Evolutionary conservation across 257 asterid species (phyloP).

Genomic region (Solanum pinnatisectum): DNA sequence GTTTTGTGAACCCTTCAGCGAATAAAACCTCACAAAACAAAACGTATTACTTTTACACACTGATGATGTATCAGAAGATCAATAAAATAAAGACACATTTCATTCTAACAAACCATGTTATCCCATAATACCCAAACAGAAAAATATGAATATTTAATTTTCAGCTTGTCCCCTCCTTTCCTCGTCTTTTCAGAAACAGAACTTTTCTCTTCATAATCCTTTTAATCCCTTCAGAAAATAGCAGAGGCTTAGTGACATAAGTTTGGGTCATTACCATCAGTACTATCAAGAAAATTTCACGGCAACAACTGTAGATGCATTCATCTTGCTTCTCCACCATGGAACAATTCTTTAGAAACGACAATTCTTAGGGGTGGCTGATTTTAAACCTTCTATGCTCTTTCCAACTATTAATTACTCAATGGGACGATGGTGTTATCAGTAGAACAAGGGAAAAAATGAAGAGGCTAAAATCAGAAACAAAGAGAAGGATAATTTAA

Average conservation of each 20-base stretch:
- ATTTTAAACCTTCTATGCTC: conserved; percentile 13
- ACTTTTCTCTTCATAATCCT: background rate
- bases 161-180: background rate
- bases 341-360: conserved; percentile 14
- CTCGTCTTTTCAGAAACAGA: background rate
- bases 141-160: background rate
- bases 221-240: background rate
- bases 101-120: background rate
- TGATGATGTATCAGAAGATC: background rate
- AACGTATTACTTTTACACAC: background rate
- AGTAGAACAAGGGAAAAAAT: background rate
- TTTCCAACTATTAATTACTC: background rate
- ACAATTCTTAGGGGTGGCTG: conserved; percentile 8
- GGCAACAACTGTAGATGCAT: conserved; percentile 1
- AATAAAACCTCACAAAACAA: background rate
- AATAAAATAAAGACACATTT: background rate
- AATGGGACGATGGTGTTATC: background rate
- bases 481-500: background rate
- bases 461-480: background rate
- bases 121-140: background rate
- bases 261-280: conserved; percentile 10
- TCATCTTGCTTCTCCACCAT: conserved; percentile 15
- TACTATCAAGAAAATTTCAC: background rate
- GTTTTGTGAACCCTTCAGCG: background rate
- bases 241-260: background rate